Evolutionary conservation across 1,284 basidiomycete genomes (phyloP), one percentile per base, ranked within the genome.

Genomic region (Dichomitus squalens): DNA sequence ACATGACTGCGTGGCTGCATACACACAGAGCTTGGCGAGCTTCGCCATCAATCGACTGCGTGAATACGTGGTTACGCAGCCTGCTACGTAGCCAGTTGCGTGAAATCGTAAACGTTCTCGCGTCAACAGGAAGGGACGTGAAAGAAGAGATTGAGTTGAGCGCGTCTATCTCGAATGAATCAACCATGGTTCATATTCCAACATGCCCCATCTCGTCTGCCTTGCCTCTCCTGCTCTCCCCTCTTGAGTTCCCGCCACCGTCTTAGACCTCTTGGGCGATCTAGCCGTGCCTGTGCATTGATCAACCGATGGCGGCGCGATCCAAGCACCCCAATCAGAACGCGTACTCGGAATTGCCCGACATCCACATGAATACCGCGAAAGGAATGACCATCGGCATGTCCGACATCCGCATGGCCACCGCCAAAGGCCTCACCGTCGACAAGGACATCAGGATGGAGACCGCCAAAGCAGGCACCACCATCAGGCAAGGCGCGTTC

Each of bases 281-380:
- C 44, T 47, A 33, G n/a, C 18, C 29, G 16, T 46, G 31, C n/a
- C 31, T 35, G 4, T 25, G 11, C 34, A 39, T 43, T 36, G 18
- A 52, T 48, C 16, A 1, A 25, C 36, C 41, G 12, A 49, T 56
- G 51, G 51, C 52, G 11, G 52, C 18, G 16, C 38, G 54, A 23
- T 34, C 35, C 44, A 60, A 51, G n/a, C 53, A 51, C 40, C 47
- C 43, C 25, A 49, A 44, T 43, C 55, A 55, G 31, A 54, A 38
- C 38, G 27, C 33, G 16, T 57, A 59, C 35, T 54, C 54, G 44
- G 58, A 55, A 2, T 39, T 60, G 36, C 76, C 73, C 55, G 87
- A 90, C 69, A 75, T 89, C 16, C 84, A 83, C 65, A 90, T 91
- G 88, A 82, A 88, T 59, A 89, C 87, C 0, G 83, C 87, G 11